Evolutionary conservation across 495 filamentous ascomycete species (phyloP).

Genomic region (Xylaria bambusicola): DNA sequence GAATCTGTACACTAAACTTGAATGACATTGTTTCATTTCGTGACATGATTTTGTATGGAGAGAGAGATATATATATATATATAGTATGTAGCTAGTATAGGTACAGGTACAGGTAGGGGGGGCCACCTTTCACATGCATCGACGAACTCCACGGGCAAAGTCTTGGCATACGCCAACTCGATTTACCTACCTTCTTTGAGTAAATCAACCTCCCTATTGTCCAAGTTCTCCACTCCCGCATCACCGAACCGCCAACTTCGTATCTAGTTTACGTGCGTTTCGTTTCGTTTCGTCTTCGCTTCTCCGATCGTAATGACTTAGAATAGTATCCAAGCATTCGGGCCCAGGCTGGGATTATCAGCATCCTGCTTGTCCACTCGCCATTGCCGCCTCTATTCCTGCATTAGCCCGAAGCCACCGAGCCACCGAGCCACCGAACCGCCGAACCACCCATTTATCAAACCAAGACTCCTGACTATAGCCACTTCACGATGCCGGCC

Average conservation of each 20-base stretch:
- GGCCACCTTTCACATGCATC: neutral
- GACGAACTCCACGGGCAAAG: neutral
- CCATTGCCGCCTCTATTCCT: neutral
- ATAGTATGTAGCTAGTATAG: too few relatives aligned
- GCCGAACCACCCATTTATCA: neutral
- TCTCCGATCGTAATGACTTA: neutral
- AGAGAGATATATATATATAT: too few relatives aligned
- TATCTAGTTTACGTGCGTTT: neutral
- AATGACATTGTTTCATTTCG: too few relatives aligned
- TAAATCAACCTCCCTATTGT: neutral
- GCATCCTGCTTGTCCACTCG: neutral
- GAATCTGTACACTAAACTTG: too few relatives aligned
- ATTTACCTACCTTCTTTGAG: too few relatives aligned
- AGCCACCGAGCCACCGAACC: neutral
- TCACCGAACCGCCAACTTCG: neutral
- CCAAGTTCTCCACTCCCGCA: neutral
- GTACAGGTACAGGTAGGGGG: too few relatives aligned
- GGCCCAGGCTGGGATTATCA: too few relatives aligned
- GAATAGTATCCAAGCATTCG: neutral
- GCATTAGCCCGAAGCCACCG: neutral
- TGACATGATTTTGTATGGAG: too few relatives aligned
- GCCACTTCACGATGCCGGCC: conserved; percentile 1
- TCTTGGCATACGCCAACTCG: neutral
- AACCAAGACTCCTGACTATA: neutral
- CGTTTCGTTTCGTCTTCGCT: neutral